Conservation (phyloP, 306 rosid species). For the Hylodesmum podocarpum region DNA sequence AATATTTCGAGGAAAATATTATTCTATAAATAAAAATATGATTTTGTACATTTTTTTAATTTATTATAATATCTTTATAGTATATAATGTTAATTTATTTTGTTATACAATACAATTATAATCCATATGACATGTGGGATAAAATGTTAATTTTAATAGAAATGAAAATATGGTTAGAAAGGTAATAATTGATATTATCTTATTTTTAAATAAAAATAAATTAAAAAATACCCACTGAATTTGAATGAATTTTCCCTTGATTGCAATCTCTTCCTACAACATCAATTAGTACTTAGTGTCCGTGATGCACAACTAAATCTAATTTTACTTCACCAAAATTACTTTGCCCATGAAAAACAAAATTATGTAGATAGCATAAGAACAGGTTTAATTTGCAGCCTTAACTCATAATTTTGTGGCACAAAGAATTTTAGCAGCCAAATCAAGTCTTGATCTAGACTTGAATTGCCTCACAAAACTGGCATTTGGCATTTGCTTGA, state of each 20-base stretch:
- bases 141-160: too few relatives aligned
- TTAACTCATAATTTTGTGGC: background rate
- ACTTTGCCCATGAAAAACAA: background rate
- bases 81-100: too few relatives aligned
- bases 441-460: background rate
- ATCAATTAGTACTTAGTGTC: too few relatives aligned
- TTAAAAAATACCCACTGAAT: too few relatives aligned
- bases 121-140: too few relatives aligned
- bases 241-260: background rate
- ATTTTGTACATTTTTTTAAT: too few relatives aligned
- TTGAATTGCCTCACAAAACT: background rate
- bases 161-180: too few relatives aligned
- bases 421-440: background rate
- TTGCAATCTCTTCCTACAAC: background rate
- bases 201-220: background rate
- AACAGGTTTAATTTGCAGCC: background rate
- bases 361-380: background rate
- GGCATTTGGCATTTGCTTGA: background rate
- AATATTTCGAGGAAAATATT: too few relatives aligned
- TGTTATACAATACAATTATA: too few relatives aligned
- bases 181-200: background rate
- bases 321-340: background rate
- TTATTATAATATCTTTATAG: too few relatives aligned
- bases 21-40: too few relatives aligned
- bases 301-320: background rate